Evolutionary conservation across 495 filamentous ascomycete species (phyloP).

Genomic region (Chlorociboria aeruginascens): DNA sequence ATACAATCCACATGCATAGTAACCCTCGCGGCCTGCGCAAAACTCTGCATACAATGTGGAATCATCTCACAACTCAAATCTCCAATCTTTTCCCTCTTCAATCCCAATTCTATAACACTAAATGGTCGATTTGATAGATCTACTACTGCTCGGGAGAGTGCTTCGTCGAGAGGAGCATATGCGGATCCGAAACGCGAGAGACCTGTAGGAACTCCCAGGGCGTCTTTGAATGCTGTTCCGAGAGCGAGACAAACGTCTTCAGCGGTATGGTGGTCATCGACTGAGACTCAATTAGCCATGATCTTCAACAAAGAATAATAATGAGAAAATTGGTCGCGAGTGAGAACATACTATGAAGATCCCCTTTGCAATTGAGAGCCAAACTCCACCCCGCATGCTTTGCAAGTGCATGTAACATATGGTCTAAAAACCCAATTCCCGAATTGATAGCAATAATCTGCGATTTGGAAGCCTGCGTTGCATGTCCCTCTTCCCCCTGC

Average conservation of each 20-base stretch:
- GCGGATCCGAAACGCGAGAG: slow-evolving; percentile 82
- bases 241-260: slow-evolving; percentile 93
- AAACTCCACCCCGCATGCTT: slow-evolving; percentile 94
- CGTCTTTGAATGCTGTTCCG: slow-evolving; percentile 67
- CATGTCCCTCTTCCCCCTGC: slow-evolving; percentile 46
- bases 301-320: not conserved
- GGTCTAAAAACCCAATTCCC: slow-evolving; percentile 96
- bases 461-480: slow-evolving; percentile 63
- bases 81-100: slow-evolving; percentile 84
- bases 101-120: slow-evolving; percentile 66
- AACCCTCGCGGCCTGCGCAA: slow-evolving; percentile 79
- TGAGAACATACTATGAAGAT: slow-evolving; percentile 65
- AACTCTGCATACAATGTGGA: slow-evolving; percentile 87
- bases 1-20: slow-evolving; percentile 89
- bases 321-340: not conserved
- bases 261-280: slow-evolving; percentile 97
- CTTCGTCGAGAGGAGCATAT: slow-evolving; percentile 89
- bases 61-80: slow-evolving; percentile 94
- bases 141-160: slow-evolving; percentile 84
- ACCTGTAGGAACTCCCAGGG: slow-evolving; percentile 64
- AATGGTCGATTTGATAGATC: slow-evolving; percentile 88
- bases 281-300: slow-evolving; percentile 27
- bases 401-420: slow-evolving; percentile 94
- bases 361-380: slow-evolving; percentile 66
- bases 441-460: slow-evolving; percentile 84